Base-by-base conservation (phyloP, 2,329 filamentous ascomycete genomes). In the Aspergillus sp. region DNA sequence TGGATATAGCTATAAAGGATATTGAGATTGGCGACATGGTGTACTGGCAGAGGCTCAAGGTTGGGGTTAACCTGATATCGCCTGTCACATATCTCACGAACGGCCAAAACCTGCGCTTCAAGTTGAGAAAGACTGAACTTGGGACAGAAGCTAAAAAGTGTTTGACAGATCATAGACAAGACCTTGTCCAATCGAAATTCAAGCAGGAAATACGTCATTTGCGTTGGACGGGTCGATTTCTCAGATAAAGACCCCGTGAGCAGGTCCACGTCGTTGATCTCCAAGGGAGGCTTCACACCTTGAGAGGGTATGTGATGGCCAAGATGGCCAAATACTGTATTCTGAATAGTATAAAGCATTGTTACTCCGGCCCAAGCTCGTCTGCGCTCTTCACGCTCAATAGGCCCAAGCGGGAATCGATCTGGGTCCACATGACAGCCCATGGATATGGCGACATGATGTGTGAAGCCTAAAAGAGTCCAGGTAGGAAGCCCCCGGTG, bases 351-450 rank as follows among this genome's bases (percentile, higher is more conserved):
- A 55, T 77, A 78, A 2, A 79, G 67, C 70, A 78, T 76, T 69
- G 76, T 75, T 7, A 79, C 54, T 0, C 72, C 76, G 3, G 74
- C 70, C 77, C 76, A 79, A 23, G 72, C 72, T 19, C 77, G 71
- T 17, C 77, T 71, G 47, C 77, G 68, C 58, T 78, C 72, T 62
- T 79, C 77, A 12, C 71, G 70, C 63, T 77, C 72, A 5, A 79
- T 68, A 2, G 69, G 60, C 12, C 70, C 70, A 1, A 79, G 65
- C 2, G 63, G 62, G 38, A 79, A 77, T 36, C 70, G 65, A 19
- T 74, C 71, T 9, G 77, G 76, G 49, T 79, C 77, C 12, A 79
- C 66, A 60, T 79, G 77, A 41, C 76, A 78, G 6, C 77, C 77
- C 69, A 79, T 76, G 0, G 72, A 72, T 39, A 78, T 72, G n/a